A percentile compares a stretch with the other conserved stretches of the same genome.
phyloP scores from a whole-genome alignment of 2,329 filamentous ascomycete genomes.

The Diaporthe destruens region DNA sequence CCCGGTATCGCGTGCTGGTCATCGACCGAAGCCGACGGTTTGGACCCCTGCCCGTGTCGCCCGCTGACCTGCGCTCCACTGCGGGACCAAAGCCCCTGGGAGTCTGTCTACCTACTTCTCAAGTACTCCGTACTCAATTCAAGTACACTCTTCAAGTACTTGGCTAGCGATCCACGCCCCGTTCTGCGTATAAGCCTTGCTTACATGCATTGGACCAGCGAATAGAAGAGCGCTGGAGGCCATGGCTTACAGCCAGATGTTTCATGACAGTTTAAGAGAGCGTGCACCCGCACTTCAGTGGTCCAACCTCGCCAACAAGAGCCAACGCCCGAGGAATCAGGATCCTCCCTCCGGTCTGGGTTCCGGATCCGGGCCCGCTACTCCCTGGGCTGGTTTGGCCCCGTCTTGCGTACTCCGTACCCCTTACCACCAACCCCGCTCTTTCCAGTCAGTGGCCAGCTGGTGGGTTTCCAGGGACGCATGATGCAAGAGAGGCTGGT shows the following conservation, averaged over 20 bases:
- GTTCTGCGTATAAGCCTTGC: too few species aligned
- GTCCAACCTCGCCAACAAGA: neutral
- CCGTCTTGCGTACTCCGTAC: neutral
- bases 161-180: too few species aligned
- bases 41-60: neutral
- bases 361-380: conserved; percentile 8
- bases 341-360: neutral
- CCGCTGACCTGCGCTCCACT: conserved; percentile 12
- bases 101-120: too few species aligned
- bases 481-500: neutral
- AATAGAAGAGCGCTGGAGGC: neutral
- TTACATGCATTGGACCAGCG: too few species aligned
- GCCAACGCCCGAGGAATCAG: neutral
- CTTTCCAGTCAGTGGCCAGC: neutral
- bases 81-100: conserved; percentile 6
- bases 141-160: too few species aligned
- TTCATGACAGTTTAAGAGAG: neutral
- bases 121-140: too few species aligned
- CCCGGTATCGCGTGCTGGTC: neutral
- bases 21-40: neutral
- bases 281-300: neutral
- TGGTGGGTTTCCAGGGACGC: neutral
- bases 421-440: conserved; percentile 4
- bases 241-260: too few species aligned
- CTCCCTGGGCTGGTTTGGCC: neutral